Base-by-base conservation (phyloP, 148 eudicot genomes). In the Heliamphora exappendiculata region DNA sequence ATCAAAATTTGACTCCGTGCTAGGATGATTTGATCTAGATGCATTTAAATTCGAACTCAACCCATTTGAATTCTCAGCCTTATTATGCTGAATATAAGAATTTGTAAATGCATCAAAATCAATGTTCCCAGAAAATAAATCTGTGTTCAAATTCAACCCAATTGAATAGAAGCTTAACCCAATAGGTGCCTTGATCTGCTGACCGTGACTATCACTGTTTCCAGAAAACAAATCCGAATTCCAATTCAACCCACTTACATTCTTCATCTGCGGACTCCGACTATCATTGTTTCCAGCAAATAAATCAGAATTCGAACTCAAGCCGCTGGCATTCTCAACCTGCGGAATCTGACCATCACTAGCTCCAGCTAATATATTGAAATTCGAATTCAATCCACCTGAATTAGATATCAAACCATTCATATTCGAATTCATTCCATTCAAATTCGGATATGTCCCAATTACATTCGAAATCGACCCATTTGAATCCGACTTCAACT, bases 11-110 rank as follows among this genome's bases (percentile, higher is more conserved):
- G 24, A 49, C 28, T 74, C n/a, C 47, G 20, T 68, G 24, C 20
- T 22, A 53, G 4, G 2, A 70, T 3, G 4, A 75, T 20, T 39
- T 19, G 77, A 66, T 24, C 34, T 29, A 58, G 68, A 29, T 49
- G 57, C 60, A 78, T 53, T 69, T 12, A 33, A 42, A 78, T 69
- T 73, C 19, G 82, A 72, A 26, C n/a, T 26, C 11, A 68, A 14
- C 33, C 59, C 60, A 36, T 58, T 76, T 13, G n/a, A 75, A 11
- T 67, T 37, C 37, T 36, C 66, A 17, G 9, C 54, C 22, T 70
- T 28, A 24, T 19, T 53, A 57, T 60, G 74, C 76, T 70, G 29
- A 53, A 50, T 17, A 58, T 14, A 55, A 55, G 0, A 0, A 39
- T 55, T 26, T 5, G 76, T 0, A 73, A 58, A 22, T 20, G 37